These are phyloP conservation scores for Pelargonium citronellum DNA, from an alignment of 441 rosid genomes.

Conservation along the genomic window DNA sequence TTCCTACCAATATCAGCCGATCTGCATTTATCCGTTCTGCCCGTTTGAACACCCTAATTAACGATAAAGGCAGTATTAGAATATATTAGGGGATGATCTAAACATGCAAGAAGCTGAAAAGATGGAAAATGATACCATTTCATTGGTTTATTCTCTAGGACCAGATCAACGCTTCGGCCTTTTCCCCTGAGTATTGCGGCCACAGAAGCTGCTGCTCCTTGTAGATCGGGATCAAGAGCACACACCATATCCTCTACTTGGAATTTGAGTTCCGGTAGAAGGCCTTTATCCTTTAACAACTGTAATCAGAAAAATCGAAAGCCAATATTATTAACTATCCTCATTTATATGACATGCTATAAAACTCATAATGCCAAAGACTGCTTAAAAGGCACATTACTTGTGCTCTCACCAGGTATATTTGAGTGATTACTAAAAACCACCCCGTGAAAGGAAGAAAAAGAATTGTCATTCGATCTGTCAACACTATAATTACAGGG, in stretches of 20 bases:
- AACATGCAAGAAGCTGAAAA: background rate
- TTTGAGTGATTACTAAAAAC: no score
- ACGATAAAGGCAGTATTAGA: background rate
- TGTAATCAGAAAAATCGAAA: slow-evolving; percentile 20
- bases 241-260: slow-evolving; percentile 2
- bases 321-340: background rate
- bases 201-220: slow-evolving; percentile 69
- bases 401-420: no score
- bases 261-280: slow-evolving; percentile 47
- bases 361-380: background rate
- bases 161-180: slow-evolving; percentile 75
- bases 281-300: slow-evolving; percentile 81
- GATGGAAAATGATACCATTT: slow-evolving; percentile 45
- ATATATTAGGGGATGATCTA: slow-evolving; percentile 2
- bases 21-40: slow-evolving; percentile 67
- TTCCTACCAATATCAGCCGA: slow-evolving; percentile 69
- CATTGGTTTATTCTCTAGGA: slow-evolving; percentile 74
- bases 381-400: no score
- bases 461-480: no score
- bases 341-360: background rate
- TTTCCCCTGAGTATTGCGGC: slow-evolving; percentile 65
- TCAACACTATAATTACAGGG: no score
- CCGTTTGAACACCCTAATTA: slow-evolving; percentile 76
- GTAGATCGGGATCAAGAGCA: background rate
- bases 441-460: no score